These are phyloP conservation scores for Daldinia vernicosa DNA, from an alignment of 495 filamentous ascomycete genomes.

Conservation along the genomic window DNA sequence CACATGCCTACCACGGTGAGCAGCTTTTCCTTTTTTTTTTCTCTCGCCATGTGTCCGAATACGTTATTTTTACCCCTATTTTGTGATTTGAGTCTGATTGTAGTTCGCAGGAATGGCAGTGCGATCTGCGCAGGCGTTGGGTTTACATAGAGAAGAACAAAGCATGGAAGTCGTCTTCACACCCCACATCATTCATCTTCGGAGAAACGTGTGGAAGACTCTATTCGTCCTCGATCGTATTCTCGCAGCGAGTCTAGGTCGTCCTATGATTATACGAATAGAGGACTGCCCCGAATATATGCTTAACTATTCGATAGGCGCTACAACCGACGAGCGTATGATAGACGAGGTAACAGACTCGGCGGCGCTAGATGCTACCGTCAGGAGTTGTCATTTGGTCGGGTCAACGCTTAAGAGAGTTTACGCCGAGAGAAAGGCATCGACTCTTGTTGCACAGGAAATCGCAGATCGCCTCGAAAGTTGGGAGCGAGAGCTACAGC, in stretches of 20 bases:
- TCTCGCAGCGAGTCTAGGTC: constrained; percentile 65
- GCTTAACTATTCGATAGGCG: constrained; percentile 52
- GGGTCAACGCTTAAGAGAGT: constrained; percentile 72
- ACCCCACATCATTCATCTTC: constrained; percentile 52
- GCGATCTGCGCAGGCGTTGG: constrained; percentile 66
- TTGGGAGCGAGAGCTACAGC: constrained; percentile 59
- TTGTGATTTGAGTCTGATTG: constrained; percentile 21
- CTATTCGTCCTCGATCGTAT: constrained; percentile 71
- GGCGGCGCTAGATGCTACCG: constrained; percentile 60
- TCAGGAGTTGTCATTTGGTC: constrained; percentile 69
- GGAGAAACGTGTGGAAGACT: constrained; percentile 67
- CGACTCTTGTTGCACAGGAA: constrained; percentile 69
- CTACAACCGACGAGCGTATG: constrained; percentile 25
- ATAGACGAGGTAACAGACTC: constrained; percentile 42
- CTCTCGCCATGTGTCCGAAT: not conserved
- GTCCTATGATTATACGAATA: constrained; percentile 68
- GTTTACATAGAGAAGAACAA: constrained; percentile 69
- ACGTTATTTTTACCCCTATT: not conserved
- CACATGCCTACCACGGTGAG: constrained; percentile 67
- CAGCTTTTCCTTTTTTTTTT: not conserved
- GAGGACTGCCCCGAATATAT: constrained; percentile 66
- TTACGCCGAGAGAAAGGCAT: constrained; percentile 75
- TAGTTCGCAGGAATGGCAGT: constrained; percentile 66
- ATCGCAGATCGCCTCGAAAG: constrained; percentile 66
- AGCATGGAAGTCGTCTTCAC: constrained; percentile 64